Percentiles rank a stretch among this genome's conserved stretches.
These are phyloP conservation scores for Psilocybe mexicana DNA, from an alignment of 1,284 basidiomycete species.

Conservation along the genomic window DNA sequence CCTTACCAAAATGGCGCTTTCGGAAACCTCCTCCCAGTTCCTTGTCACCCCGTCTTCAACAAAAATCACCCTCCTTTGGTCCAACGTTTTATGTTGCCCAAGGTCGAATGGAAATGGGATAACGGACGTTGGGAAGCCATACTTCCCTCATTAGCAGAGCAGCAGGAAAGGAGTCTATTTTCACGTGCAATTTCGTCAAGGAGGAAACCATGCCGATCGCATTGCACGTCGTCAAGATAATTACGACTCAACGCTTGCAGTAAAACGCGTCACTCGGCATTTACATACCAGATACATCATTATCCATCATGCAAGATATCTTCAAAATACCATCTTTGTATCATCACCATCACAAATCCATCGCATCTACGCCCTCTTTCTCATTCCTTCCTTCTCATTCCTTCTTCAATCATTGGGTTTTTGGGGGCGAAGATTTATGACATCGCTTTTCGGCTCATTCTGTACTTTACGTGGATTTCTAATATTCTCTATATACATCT, in stretches of 20 bases:
- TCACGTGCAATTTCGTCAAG: constrained; percentile 22
- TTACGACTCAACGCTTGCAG: neutral
- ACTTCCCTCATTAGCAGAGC: constrained; percentile 48
- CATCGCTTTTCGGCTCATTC: too few relatives aligned
- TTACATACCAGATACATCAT: too few relatives aligned
- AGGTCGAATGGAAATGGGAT: constrained; percentile 47
- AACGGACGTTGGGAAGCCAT: constrained; percentile 56
- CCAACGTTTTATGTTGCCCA: constrained; percentile 25
- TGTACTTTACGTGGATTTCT: too few relatives aligned
- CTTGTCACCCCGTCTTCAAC: constrained; percentile 50
- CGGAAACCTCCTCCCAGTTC: constrained; percentile 51
- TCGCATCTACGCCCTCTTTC: too few relatives aligned
- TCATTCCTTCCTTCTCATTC: too few relatives aligned
- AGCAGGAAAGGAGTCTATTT: constrained; percentile 40
- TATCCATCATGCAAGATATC: too few relatives aligned
- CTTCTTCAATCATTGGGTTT: too few relatives aligned
- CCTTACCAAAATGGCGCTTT: constrained; percentile 58
- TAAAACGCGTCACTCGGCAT: too few relatives aligned
- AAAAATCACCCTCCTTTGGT: constrained; percentile 45
- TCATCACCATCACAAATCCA: too few relatives aligned
- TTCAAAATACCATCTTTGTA: too few relatives aligned
- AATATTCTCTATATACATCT: too few relatives aligned
- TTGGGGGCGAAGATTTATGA: too few relatives aligned
- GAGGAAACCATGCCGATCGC: neutral
- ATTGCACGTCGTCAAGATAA: neutral